Conservation (phyloP, 306 rosid species). For the Ormosia semicastrata region DNA sequence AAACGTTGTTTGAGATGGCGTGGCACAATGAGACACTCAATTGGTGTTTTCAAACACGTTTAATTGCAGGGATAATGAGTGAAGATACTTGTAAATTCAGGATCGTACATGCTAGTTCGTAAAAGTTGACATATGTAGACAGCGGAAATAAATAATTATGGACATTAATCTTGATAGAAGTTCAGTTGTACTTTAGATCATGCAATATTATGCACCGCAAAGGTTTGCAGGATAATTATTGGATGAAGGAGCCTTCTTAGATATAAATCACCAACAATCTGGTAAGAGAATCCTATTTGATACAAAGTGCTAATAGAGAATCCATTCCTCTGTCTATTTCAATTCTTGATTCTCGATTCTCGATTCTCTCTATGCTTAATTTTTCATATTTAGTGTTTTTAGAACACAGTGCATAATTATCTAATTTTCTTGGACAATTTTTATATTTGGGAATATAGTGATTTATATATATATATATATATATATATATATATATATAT, state of each 20-base stretch:
- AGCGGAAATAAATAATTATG: neutral
- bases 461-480: neutral
- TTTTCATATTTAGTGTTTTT: neutral
- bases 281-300: neutral
- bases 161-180: neutral
- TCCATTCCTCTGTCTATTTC: neutral
- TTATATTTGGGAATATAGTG: neutral
- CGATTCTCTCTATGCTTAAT: neutral
- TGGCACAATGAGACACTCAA: slow-evolving; percentile 9
- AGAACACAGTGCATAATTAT: neutral
- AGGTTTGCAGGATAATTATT: neutral
- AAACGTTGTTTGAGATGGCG: neutral
- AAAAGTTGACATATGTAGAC: neutral
- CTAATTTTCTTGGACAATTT: neutral
- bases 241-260: neutral
- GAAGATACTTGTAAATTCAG: neutral
- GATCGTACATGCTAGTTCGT: neutral
- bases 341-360: neutral
- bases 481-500: neutral
- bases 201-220: neutral
- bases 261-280: neutral
- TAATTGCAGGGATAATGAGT: neutral
- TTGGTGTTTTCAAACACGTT: slow-evolving; percentile 8
- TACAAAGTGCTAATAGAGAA: neutral
- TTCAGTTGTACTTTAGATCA: neutral